Evolutionary conservation across 2,329 filamentous ascomycete genomes (phyloP).

Genomic region (Aureobasidium subglaciale): DNA sequence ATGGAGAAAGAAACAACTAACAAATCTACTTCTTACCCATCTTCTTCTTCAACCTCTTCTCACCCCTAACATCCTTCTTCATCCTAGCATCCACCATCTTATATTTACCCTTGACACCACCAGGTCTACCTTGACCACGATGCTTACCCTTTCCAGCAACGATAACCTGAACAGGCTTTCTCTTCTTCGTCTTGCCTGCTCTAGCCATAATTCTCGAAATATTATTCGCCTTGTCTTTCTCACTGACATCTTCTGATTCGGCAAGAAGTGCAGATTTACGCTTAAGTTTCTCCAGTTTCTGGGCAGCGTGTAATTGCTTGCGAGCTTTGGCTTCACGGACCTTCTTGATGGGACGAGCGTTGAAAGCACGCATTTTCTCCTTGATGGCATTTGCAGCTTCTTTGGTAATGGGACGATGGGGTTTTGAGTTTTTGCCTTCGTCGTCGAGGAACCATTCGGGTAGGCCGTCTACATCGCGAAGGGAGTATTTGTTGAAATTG

Average conservation of each 20-base stretch:
- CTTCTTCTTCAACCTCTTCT: constrained; percentile 69
- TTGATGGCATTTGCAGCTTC: constrained; percentile 87
- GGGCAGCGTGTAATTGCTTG: constrained; percentile 94
- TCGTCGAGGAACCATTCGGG: constrained; percentile 99
- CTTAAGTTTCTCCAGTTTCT: constrained; percentile 85
- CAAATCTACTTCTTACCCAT: constrained; percentile 14
- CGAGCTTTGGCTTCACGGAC: constrained; percentile 91
- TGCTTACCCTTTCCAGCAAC: constrained; percentile 80
- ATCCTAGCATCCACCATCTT: constrained; percentile 93
- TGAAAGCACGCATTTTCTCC: constrained; percentile 85
- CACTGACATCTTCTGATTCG: constrained; percentile 85
- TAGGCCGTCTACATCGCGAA: constrained; percentile 83
- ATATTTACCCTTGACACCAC: constrained; percentile 90
- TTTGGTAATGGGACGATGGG: constrained; percentile 82
- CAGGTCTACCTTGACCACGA: constrained; percentile 77
- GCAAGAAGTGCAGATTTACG: constrained; percentile 91
- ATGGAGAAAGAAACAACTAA: too few relatives aligned
- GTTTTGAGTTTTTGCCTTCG: constrained; percentile 74
- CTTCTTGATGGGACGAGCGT: constrained; percentile 97
- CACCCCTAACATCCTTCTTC: constrained; percentile 90
- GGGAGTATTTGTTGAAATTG: constrained; percentile 84
- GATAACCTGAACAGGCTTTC: constrained; percentile 75
- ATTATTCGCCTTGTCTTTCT: constrained; percentile 87
- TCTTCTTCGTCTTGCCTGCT: constrained; percentile 78
- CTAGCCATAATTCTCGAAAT: constrained; percentile 77